Evolutionary conservation across 2,329 filamentous ascomycete genomes (phyloP), one percentile per base, ranked within the genome.

Genomic region (Fusarium coffeatum): DNA sequence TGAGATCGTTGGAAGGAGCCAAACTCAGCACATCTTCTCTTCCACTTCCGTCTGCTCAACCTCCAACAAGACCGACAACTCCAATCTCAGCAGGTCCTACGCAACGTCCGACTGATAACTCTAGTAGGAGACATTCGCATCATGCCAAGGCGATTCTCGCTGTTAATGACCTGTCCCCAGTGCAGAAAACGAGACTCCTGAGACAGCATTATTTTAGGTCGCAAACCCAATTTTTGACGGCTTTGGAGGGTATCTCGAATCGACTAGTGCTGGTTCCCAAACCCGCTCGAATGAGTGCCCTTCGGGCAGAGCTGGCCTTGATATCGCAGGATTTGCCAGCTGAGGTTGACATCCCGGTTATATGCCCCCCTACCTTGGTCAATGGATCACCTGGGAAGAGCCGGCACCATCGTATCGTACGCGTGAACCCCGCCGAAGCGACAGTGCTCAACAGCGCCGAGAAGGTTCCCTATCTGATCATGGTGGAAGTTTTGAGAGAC

Each of bases 381-480:
- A 87, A 93, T 78, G 92, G 93, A 23, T 87, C 88, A n/a, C 88
- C 92, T 4, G 88, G 90, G 27, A 90, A 89, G 76, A 94, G 92
- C 75, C 88, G 88, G 57, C 93, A 96, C 77, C 93, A 96, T 76
- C 89, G 93, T 37, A 93, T 96, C 63, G 92, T 96, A 47, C 88
- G 93, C 40, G 85, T 96, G 51, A 96, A 94, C 75, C 93, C 93
- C 9, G 92, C 92, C 3, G 93, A 96, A 79, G 90, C 93, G 8
- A 95, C 93, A 1, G 93, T 94, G 57, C 82, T 96, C 54, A 96
- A 96, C 79, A 96, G 93, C 77, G 93, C 93, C 7, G 92, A 96
- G 78, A 92, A 94, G 77, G 93, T 96, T 46, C 93, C 93, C 2
- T 96, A 94, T 79, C 80, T 96, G 51, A 85, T 96, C 28, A 94